A percentile compares a stretch with the other conserved stretches of the same genome.
These are phyloP conservation scores for Cryptococcus wingfieldii DNA, from an alignment of 1,284 basidiomycete genomes.

Conservation along the genomic window DNA sequence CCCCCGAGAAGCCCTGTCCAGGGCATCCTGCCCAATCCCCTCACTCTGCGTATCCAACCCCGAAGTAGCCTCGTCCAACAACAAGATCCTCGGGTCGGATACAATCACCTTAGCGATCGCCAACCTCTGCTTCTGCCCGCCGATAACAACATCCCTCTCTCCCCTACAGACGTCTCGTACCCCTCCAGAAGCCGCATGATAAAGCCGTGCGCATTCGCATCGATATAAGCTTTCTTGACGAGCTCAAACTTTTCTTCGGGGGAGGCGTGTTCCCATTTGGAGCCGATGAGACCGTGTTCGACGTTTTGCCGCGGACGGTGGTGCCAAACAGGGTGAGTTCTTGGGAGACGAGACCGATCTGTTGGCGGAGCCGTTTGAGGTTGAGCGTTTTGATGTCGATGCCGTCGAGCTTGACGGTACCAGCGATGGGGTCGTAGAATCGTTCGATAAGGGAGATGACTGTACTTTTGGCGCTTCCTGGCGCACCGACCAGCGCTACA, in stretches of 20 bases:
- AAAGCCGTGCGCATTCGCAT: constrained; percentile 88
- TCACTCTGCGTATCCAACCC: constrained; percentile 88
- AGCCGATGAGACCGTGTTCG: constrained; percentile 83
- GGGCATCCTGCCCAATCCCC: constrained; percentile 87
- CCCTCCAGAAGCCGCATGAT: constrained; percentile 76
- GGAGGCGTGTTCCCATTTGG: constrained; percentile 60
- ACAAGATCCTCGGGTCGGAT: constrained; percentile 63
- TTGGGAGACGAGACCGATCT: constrained; percentile 82
- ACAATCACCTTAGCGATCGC: constrained; percentile 92
- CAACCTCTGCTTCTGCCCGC: constrained; percentile 88
- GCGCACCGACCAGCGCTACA: constrained; percentile 77
- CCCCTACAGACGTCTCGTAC: constrained; percentile 88
- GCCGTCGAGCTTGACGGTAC: constrained; percentile 74
- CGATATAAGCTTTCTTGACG: constrained; percentile 80
- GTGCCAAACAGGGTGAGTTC: constrained; percentile 85
- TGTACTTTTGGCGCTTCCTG: constrained; percentile 78
- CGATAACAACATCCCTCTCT: constrained; percentile 83
- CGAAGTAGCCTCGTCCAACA: constrained; percentile 63
- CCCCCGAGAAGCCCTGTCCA: constrained; percentile 79
- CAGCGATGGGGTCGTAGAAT: constrained; percentile 79
- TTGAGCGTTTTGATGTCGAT: constrained; percentile 72
- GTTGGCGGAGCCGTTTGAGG: constrained; percentile 78
- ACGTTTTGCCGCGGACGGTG: constrained; percentile 69
- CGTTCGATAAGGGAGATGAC: constrained; percentile 74
- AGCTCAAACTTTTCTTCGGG: constrained; percentile 73